Evolutionary conservation across 345 rosid species (phyloP), one percentile per base, ranked within the genome.

Genomic region (Lumnitzera racemosa): DNA sequence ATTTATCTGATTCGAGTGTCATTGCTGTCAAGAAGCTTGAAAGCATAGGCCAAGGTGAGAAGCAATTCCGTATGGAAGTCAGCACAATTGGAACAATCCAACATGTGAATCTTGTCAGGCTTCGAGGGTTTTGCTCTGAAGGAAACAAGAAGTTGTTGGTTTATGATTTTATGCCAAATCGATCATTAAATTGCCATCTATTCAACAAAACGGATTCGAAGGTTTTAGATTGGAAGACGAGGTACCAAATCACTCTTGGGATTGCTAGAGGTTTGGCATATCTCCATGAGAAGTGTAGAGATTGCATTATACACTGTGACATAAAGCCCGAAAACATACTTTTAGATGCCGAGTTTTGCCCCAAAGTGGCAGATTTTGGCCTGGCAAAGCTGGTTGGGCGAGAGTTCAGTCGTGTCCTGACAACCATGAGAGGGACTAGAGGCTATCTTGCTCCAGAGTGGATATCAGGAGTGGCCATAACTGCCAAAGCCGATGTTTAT

Each of bases 361-460:
- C 98, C 4, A 88, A 88, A 77, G 90, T 91, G 41, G 86, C 96
- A 15, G 98, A 91, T 60, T 91, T 91, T 23, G 95, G 96, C 15
- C 70, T 91, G 56, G 90, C 98, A 17, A 88, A 91, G 81, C 86
- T 91, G 2, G 74, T 86, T 5, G 96, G 96, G 29, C 65, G 95
- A 29, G 96, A 88, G 12, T 91, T 91, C 64, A 86, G 95, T 69
- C 70, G 98, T 64, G 95, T 84, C 23, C 74, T 88, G 56, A 91
- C 96, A 2, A 88, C 89, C 47, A 80, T 84, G 76, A 82, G 91
- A 73, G 98, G 98, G 23, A 88, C 96, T 17, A 78, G 91, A 76
- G 95, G 96, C 12, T 91, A 91, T 66, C 95, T 91, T 5, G 98
- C 95, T 4, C 96, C 95, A 0, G 96, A 91, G 67, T 91, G 96